Evolutionary conservation across 164 flowering plant species (phyloP).

Genomic region (Vitis rupestris): DNA sequence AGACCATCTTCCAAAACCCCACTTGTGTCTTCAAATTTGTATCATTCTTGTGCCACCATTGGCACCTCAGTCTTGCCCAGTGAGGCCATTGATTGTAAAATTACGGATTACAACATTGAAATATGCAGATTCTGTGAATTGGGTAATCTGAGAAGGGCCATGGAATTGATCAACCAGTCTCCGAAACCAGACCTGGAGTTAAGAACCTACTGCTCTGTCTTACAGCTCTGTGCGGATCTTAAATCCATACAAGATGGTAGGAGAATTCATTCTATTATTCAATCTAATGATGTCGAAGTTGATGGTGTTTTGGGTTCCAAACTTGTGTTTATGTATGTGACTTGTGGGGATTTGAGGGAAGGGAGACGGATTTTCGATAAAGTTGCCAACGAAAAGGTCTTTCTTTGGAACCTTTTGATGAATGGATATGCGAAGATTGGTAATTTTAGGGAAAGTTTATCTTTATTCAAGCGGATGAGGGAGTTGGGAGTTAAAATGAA

Average conservation of each 20-base stretch:
- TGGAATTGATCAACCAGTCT: constrained; percentile 34
- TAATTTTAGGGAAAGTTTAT: constrained; percentile 38
- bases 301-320: constrained; percentile 51
- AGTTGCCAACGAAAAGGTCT: constrained; percentile 40
- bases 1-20: constrained; percentile 17
- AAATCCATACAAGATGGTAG: constrained; percentile 48
- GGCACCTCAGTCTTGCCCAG: constrained; percentile 10
- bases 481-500: constrained; percentile 35
- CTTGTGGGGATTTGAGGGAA: constrained; percentile 55
- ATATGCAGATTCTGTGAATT: constrained; percentile 43
- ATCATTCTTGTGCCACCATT: not conserved
- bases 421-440: constrained; percentile 50
- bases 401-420: constrained; percentile 62
- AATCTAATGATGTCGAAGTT: constrained; percentile 24
- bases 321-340: constrained; percentile 64
- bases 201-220: constrained; percentile 39
- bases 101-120: constrained; percentile 16
- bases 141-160: constrained; percentile 50
- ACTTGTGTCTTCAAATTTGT: constrained; percentile 4
- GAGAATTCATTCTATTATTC: constrained; percentile 39
- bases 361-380: constrained; percentile 56
- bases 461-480: constrained; percentile 39
- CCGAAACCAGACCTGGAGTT: constrained; percentile 30
- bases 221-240: constrained; percentile 62
- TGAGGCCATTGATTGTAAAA: constrained; percentile 1